Conservation (phyloP, 441 rosid genomes). For the Pelargonium fulgidum region DNA sequence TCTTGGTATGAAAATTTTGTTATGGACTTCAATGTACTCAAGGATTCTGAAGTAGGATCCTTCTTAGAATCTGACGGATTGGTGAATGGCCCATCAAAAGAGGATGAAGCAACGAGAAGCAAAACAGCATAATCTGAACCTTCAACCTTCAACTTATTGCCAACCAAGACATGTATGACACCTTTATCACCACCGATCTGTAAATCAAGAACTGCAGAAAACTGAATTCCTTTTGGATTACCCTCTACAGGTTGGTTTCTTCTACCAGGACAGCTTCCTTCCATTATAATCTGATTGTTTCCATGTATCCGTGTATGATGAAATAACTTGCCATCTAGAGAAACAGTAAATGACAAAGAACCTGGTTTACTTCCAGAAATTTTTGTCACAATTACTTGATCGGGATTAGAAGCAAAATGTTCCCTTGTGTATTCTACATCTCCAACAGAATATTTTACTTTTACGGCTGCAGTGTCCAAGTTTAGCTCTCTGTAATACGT, state of each 20-base stretch:
- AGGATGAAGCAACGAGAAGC: constrained; percentile 70
- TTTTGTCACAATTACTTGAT: constrained; percentile 67
- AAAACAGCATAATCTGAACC: constrained; percentile 70
- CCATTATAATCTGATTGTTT: constrained; percentile 49
- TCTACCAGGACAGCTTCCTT: constrained; percentile 64
- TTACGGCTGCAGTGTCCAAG: constrained; percentile 69
- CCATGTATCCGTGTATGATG: constrained; percentile 42
- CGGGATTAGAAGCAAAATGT: constrained; percentile 66
- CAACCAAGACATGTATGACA: constrained; percentile 36
- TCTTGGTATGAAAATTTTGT: constrained; percentile 53
- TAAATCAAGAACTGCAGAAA: constrained; percentile 59
- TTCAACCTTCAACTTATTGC: constrained; percentile 55
- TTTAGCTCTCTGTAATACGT: constrained; percentile 80
- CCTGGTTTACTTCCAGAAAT: constrained; percentile 60
- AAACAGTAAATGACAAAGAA: constrained; percentile 55
- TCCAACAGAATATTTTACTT: constrained; percentile 58
- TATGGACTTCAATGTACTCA: constrained; percentile 33
- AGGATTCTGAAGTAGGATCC: constrained; percentile 55
- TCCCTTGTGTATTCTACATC: constrained; percentile 64
- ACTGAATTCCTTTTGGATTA: constrained; percentile 60
- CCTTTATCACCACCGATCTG: constrained; percentile 46
- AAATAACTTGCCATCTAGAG: constrained; percentile 58
- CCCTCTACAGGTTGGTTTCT: constrained; percentile 51
- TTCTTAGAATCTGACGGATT: constrained; percentile 60
- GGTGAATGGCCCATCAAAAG: constrained; percentile 68